phyloP scores from a whole-genome alignment of 2,329 filamentous ascomycete species.

The Penicillium oxalicum region DNA sequence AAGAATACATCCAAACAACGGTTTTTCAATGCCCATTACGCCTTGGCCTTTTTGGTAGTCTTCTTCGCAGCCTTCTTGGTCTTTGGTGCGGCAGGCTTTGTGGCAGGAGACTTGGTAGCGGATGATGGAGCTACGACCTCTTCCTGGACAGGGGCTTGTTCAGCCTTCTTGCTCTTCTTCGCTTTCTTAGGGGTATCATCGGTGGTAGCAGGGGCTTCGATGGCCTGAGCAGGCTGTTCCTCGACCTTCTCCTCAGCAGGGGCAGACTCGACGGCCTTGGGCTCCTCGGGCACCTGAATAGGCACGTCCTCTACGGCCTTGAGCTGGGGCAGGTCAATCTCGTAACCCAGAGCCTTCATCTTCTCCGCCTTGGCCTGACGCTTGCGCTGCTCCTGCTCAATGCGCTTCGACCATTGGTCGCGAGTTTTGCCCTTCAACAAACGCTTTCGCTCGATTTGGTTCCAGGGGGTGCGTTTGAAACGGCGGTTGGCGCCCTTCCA shows the following conservation, averaged over 20 bases:
- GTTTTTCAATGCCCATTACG: conserved; percentile 21
- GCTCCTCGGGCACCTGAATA: conserved; percentile 28
- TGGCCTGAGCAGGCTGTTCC: conserved; percentile 19
- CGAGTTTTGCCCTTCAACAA: conserved; percentile 68
- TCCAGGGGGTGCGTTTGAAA: conserved; percentile 83
- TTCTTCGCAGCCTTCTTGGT: conserved; percentile 29
- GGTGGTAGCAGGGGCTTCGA: conserved; percentile 25
- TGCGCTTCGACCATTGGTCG: conserved; percentile 70
- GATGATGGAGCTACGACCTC: conserved; percentile 20
- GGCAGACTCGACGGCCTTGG: conserved; percentile 29
- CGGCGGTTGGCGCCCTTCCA: conserved; percentile 88
- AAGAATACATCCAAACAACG: conserved; percentile 9
- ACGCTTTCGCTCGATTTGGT: conserved; percentile 72
- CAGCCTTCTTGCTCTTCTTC: conserved; percentile 31
- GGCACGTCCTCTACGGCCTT: conserved; percentile 56
- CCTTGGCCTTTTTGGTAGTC: conserved; percentile 28
- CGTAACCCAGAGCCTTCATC: conserved; percentile 75
- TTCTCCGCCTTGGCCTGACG: conserved; percentile 64
- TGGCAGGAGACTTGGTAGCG: conserved; percentile 20
- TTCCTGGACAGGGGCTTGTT: conserved; percentile 23
- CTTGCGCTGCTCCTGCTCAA: conserved; percentile 65
- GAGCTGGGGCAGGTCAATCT: conserved; percentile 67
- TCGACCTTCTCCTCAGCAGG: conserved; percentile 15
- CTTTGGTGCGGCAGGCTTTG: conserved; percentile 22
- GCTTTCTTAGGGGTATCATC: conserved; percentile 31